Conservation (phyloP, 441 rosid species). For the Eutrema salsugineum region DNA sequence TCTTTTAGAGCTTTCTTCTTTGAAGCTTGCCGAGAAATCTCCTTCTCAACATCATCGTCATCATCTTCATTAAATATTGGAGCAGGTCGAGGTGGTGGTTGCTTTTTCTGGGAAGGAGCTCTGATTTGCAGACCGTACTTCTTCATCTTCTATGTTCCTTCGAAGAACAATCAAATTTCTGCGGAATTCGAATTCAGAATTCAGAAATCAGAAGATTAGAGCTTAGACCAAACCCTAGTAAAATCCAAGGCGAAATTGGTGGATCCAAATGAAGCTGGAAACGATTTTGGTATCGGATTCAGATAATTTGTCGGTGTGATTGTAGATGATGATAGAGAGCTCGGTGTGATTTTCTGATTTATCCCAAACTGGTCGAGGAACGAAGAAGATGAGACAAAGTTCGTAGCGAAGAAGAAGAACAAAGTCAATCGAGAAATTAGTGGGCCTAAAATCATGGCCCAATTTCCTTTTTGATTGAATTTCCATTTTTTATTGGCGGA, state of each 20-base stretch:
- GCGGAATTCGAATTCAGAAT: not conserved
- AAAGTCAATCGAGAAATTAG: too few relatives aligned
- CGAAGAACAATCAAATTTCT: not conserved
- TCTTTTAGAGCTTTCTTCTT: constrained; percentile 77
- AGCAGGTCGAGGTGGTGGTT: constrained; percentile 49
- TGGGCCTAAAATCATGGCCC: too few relatives aligned
- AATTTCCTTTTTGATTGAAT: too few relatives aligned
- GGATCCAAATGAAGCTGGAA: not conserved
- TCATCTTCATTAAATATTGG: constrained; percentile 52
- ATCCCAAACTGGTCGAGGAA: too few relatives aligned
- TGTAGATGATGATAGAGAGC: not conserved
- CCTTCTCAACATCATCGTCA: constrained; percentile 68
- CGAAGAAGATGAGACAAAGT: too few relatives aligned
- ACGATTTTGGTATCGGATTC: not conserved
- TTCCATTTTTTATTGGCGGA: too few relatives aligned
- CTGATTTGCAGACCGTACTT: constrained; percentile 87
- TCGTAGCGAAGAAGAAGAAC: too few relatives aligned
- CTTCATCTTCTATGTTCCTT: constrained; percentile 40
- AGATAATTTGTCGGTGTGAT: not conserved
- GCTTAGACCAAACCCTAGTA: not conserved
- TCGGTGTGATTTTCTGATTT: too few relatives aligned
- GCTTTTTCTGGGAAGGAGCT: constrained; percentile 60
- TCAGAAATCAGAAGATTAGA: not conserved
- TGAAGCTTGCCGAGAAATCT: constrained; percentile 71
- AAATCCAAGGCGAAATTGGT: not conserved